Percentiles rank a stretch among this genome's conserved stretches.
These are phyloP conservation scores for Fusarium odoratissimum DNA, from an alignment of 2,329 filamentous ascomycete species.

Conservation along the genomic window DNA sequence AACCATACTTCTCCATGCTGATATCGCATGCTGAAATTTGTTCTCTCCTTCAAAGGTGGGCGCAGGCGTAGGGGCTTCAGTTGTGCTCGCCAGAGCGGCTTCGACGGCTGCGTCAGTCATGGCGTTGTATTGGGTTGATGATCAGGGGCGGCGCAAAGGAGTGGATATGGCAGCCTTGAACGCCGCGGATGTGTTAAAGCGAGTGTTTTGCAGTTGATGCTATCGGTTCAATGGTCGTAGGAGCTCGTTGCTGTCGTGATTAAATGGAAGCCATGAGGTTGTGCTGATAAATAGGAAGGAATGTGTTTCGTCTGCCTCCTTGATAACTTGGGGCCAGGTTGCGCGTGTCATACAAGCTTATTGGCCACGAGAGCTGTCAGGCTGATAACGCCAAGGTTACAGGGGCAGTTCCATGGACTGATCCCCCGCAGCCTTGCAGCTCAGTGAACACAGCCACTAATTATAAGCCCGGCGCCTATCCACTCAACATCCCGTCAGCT, in stretches of 20 bases:
- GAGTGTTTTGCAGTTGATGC: constrained; percentile 11
- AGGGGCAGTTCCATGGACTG: constrained; percentile 14
- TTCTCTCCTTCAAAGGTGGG: constrained; percentile 71
- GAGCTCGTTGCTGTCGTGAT: constrained; percentile 21
- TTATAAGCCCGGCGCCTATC: constrained; percentile 2
- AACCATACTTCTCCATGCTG: constrained; percentile 88
- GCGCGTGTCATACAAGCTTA: constrained; percentile 36
- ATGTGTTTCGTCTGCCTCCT: constrained; percentile 43
- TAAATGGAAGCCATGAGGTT: constrained; percentile 24
- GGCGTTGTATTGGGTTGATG: constrained; percentile 21
- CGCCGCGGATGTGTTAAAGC: constrained; percentile 3
- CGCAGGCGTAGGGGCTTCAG: constrained; percentile 42
- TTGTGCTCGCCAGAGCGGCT: constrained; percentile 43
- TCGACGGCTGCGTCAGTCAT: constrained; percentile 51
- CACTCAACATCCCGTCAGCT: constrained; percentile 34
- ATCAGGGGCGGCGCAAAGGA: constrained; percentile 26
- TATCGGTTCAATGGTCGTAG: constrained; percentile 1
- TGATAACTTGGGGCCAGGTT: constrained; percentile 32
- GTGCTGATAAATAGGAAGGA: constrained; percentile 23
- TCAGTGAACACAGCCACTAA: constrained; percentile 34
- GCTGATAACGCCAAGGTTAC: constrained; percentile 42
- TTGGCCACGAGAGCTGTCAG: constrained; percentile 42
- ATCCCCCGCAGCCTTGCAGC: constrained; percentile 43
- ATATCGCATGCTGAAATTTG: constrained; percentile 96
- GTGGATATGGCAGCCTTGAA: constrained; percentile 29